Conservation (phyloP, 805 yeast genomes). For the Alloascoidea hylecoeti region DNA sequence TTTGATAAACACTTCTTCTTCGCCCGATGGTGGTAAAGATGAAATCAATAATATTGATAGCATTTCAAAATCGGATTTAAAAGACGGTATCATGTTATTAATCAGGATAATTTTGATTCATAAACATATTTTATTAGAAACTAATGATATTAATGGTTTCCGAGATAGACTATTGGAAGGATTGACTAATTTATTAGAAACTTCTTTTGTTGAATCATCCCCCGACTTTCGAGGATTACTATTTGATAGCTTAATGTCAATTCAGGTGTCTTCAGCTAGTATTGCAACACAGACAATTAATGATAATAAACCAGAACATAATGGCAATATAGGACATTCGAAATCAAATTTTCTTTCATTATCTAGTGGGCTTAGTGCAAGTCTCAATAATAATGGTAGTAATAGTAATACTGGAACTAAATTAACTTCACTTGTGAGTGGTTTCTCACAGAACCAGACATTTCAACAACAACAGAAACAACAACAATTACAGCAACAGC, state of each 20-base stretch:
- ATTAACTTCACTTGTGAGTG: background rate
- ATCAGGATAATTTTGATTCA: background rate
- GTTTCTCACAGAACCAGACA: too few relatives aligned
- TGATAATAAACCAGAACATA: background rate
- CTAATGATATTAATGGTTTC: background rate
- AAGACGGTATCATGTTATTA: background rate
- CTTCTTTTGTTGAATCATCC: background rate
- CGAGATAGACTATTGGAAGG: background rate
- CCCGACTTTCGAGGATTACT: background rate
- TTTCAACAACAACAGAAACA: slow-evolving; percentile 7
- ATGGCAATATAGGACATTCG: background rate
- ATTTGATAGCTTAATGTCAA: slow-evolving; percentile 1
- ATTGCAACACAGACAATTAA: too few relatives aligned
- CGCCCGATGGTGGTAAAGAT: too few relatives aligned
- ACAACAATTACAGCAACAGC: slow-evolving; percentile 8
- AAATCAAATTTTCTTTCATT: too few relatives aligned
- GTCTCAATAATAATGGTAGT: background rate
- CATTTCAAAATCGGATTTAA: background rate
- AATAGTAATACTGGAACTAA: background rate
- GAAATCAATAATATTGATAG: background rate
- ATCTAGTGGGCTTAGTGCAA: background rate
- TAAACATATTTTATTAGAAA: background rate
- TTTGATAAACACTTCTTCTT: too few relatives aligned
- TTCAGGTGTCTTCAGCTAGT: too few relatives aligned
- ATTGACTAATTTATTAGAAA: background rate